phyloP scores from a whole-genome alignment of 352 stramenopile genomes.

The Pythium sp. region DNA sequence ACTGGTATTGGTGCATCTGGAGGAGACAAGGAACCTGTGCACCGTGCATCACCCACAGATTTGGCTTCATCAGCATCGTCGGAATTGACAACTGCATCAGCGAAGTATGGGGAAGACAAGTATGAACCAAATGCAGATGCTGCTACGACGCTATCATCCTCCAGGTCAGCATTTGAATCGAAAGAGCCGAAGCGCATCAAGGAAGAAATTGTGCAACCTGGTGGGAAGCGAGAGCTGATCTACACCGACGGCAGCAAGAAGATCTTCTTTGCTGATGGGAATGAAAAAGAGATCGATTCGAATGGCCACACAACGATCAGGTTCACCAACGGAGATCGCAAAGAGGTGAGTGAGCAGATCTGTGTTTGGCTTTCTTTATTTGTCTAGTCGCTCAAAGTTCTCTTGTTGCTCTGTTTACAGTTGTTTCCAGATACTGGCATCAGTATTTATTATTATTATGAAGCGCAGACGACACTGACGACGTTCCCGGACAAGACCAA shows the following conservation, averaged over 20 bases:
- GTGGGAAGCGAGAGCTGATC: slow-evolving; percentile 57
- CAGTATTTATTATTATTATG: slow-evolving; percentile 93
- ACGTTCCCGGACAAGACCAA: slow-evolving; percentile 92
- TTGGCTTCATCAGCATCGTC: slow-evolving; percentile 2
- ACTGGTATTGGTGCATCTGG: background rate
- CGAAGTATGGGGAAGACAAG: background rate
- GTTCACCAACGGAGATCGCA: slow-evolving; percentile 96
- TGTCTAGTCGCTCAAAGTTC: background rate
- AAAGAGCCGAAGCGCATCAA: slow-evolving; percentile 14
- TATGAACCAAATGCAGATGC: background rate
- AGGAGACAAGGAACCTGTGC: background rate
- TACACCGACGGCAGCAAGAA: slow-evolving; percentile 65
- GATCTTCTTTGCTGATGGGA: slow-evolving; percentile 91
- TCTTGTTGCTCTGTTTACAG: slow-evolving; percentile 17
- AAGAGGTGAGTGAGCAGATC: slow-evolving; percentile 60
- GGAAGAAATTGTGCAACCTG: slow-evolving; percentile 48
- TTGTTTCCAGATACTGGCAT: slow-evolving; percentile 79
- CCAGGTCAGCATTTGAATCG: background rate
- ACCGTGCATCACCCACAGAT: background rate
- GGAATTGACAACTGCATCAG: background rate
- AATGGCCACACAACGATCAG: slow-evolving; percentile 88
- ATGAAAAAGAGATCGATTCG: slow-evolving; percentile 89
- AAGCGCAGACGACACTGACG: slow-evolving; percentile 92
- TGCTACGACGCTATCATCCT: background rate
- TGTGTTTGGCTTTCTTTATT: background rate